Base-by-base conservation (phyloP, 805 yeast species). In the Candida andamanensis region DNA sequence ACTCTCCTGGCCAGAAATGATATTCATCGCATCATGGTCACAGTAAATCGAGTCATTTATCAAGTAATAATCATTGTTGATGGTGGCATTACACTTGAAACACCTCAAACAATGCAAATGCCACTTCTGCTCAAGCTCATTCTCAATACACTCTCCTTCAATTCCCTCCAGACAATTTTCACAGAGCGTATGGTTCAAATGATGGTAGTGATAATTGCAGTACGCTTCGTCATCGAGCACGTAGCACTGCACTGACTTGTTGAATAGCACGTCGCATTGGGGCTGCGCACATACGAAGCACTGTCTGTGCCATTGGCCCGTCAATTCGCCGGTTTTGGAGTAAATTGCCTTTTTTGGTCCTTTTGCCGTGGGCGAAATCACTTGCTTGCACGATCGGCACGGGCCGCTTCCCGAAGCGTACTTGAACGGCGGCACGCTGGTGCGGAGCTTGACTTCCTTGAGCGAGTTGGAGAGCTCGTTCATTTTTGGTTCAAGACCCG, bases 261-360 rank as follows among this genome's bases (percentile, higher is more conserved):
- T 68, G 56, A 84, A 83, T 23, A 56, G 57, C 2, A 67, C 50
- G 6, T 56, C 57, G 60, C 97, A 90, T 9, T 65, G 56, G 1
- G 40, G 45, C 36, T 54, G 46, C 13, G 67, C 58, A 63, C 98
- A 92, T 10, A 63, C 62, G 64, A 92, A 90, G 53, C 98, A 92
- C 11, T 67, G 58, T 24, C 94, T 69, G 52, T 92, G 98, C 97
- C 97, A 92, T 52, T 87, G 90, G 0, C 97, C 97, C 1, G 85
- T 73, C 28, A 83, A 60, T 48, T 80, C 87, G n/a, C 80, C 83
- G 34, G 83, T 84, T 45, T 79, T 82, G n/a, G 95, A 85, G 58
- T 78, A 82, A 13, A 90, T 82, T 0, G 92, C 69, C 49, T 80
- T 85, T 16, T 53, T 44, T 6, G 48, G 21, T 1, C 71, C 70